Conservation (phyloP, 306 rosid species). For the Rosa persica region DNA sequence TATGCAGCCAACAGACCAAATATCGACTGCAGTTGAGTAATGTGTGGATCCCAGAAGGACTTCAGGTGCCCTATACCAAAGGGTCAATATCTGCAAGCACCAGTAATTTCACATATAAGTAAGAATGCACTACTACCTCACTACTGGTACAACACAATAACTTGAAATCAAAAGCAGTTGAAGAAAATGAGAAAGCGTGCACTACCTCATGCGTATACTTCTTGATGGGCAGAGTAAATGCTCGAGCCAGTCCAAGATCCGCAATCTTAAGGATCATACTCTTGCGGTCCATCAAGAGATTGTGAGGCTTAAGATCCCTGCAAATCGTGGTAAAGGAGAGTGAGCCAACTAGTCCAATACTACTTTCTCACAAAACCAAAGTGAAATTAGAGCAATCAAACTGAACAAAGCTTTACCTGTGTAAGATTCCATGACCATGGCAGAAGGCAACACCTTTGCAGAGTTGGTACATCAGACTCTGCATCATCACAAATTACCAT, state of each 20-base stretch:
- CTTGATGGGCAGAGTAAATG: slow-evolving; percentile 84
- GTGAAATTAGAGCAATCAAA: background rate
- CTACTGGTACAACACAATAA: background rate
- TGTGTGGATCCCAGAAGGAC: slow-evolving; percentile 94
- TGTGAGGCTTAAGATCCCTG: slow-evolving; percentile 97
- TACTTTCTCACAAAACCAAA: no score
- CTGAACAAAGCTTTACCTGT: slow-evolving; percentile 42
- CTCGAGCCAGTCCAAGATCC: slow-evolving; percentile 94
- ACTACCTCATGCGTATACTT: slow-evolving; percentile 94
- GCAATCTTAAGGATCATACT: slow-evolving; percentile 86
- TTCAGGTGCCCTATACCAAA: slow-evolving; percentile 98
- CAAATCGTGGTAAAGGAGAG: background rate
- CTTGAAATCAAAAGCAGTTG: background rate
- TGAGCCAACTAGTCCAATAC: background rate
- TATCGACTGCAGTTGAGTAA: slow-evolving; percentile 92
- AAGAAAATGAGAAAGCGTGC: background rate
- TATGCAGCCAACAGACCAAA: slow-evolving; percentile 96
- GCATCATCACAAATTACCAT: slow-evolving; percentile 2
- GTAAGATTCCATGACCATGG: slow-evolving; percentile 94
- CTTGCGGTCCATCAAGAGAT: slow-evolving; percentile 85
- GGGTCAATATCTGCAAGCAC: slow-evolving; percentile 66
- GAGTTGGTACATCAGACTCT: slow-evolving; percentile 91
- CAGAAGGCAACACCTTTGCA: slow-evolving; percentile 98
- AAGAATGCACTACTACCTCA: background rate
- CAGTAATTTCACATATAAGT: background rate